These are phyloP conservation scores for Exophiala lecanii-corni DNA, from an alignment of 2,329 filamentous ascomycete species.

Conservation along the genomic window DNA sequence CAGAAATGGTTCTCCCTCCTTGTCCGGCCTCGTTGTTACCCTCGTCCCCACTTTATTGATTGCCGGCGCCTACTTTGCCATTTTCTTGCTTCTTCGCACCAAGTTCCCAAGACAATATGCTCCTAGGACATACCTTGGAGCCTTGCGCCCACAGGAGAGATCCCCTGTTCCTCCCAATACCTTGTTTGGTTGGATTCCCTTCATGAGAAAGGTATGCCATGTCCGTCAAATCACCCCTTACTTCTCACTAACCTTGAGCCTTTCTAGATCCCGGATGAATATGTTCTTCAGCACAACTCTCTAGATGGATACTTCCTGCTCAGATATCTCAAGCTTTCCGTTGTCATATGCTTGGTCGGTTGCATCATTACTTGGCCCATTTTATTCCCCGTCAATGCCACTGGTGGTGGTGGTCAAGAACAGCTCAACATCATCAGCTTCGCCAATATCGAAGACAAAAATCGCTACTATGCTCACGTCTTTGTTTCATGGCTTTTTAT, in stretches of 20 bases:
- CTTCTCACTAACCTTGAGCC: not conserved
- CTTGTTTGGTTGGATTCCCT: constrained; percentile 62
- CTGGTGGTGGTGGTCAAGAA: constrained; percentile 60
- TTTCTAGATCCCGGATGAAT: constrained; percentile 60
- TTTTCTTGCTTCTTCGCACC: constrained; percentile 49
- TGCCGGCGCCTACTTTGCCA: constrained; percentile 42
- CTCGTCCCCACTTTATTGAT: constrained; percentile 44
- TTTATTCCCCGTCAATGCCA: constrained; percentile 82
- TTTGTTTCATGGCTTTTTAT: constrained; percentile 78
- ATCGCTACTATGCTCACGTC: constrained; percentile 76
- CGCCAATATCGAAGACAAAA: constrained; percentile 65
- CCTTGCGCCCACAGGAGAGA: constrained; percentile 50
- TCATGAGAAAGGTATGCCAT: constrained; percentile 56
- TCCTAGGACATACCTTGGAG: constrained; percentile 52
- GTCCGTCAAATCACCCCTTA: not conserved
- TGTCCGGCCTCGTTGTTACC: constrained; percentile 46
- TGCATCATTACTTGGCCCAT: constrained; percentile 82
- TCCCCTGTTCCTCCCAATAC: constrained; percentile 57
- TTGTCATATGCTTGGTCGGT: constrained; percentile 76
- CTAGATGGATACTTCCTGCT: constrained; percentile 89
- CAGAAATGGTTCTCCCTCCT: constrained; percentile 32
- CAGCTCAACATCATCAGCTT: constrained; percentile 78
- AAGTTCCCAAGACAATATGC: constrained; percentile 49
- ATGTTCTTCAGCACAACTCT: constrained; percentile 82
- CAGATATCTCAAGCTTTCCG: constrained; percentile 75